Base-by-base conservation (phyloP, 2,329 filamentous ascomycete species). In the Fusarium illudens region DNA sequence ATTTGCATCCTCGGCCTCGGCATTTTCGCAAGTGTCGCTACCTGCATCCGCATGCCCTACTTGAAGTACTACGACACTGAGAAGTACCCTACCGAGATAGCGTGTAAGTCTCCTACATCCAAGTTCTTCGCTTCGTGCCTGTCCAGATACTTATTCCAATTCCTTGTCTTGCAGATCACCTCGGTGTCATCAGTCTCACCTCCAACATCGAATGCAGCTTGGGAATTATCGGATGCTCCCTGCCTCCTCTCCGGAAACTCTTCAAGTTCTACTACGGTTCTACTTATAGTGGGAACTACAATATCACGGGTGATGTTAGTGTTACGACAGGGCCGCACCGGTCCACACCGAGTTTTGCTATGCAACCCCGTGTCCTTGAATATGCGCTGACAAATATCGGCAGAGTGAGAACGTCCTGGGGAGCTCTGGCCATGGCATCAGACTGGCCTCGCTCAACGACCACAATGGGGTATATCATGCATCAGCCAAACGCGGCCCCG, bases 191-290 rank as follows among this genome's bases (percentile, higher is more conserved):
- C 2, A 64, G 61, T 8, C 63, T 64, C 8, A 64, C 61, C 1
- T 64, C 61, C 1, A 64, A 64, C 3, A 34, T 64, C 0, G 61
- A 64, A 9, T 64, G 60, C 11, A 63, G 52, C 6, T 11, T 64
- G 1, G 61, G 61, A 2, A 64, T 64, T 11, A 64, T 64, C 20
- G 61, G 52, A 12, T 64, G 52, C 20, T 64, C 61, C 0, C 1
- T 64, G 0, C 60, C 61, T 1, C 61, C 61, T 2, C 29, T 64
- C 0, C 37, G 60, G 2, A 64, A 64, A 2, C 8, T 64, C 0
- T 63, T 64, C 6, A 53, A 37, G 15, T 64, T 64, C 11, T 64
- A 64, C 1, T 53, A 64, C 2, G 61, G 61, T 4, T 63, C 61
- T 8, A 51, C 60, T 4, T 20, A 30, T 4, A 39, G 25, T 4